These are phyloP conservation scores for Cytospora piceae DNA, from an alignment of 2,329 filamentous ascomycete species.

Conservation along the genomic window DNA sequence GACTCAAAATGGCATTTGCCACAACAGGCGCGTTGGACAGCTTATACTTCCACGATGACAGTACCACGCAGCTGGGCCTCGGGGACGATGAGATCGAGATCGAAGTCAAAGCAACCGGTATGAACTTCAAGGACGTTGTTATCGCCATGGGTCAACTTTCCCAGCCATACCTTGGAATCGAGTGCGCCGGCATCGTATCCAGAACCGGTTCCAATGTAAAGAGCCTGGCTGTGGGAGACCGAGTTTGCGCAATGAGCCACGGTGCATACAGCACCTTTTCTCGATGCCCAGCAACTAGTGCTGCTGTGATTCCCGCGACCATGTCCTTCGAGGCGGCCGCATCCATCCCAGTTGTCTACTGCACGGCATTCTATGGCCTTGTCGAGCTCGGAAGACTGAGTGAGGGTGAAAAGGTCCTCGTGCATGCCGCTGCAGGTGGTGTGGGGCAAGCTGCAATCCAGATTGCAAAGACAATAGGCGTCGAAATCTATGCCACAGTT, in stretches of 20 bases:
- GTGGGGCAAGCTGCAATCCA: slow-evolving; percentile 24
- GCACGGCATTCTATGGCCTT: slow-evolving; percentile 37
- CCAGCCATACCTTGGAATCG: slow-evolving; percentile 34
- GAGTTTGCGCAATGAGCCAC: slow-evolving; percentile 26
- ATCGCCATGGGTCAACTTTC: slow-evolving; percentile 38
- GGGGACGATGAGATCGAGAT: slow-evolving; percentile 37
- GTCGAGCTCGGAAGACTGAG: slow-evolving; percentile 32
- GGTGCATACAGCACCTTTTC: slow-evolving; percentile 8
- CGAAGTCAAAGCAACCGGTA: slow-evolving; percentile 30
- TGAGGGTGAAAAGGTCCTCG: slow-evolving; percentile 33
- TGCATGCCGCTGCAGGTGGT: slow-evolving; percentile 34
- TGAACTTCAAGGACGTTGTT: slow-evolving; percentile 40
- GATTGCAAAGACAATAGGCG: slow-evolving; percentile 23
- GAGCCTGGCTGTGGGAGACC: slow-evolving; percentile 29
- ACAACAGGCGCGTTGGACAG: slow-evolving; percentile 26
- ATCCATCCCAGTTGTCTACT: slow-evolving; percentile 33
- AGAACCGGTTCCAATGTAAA: slow-evolving; percentile 22
- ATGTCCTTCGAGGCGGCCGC: slow-evolving; percentile 30
- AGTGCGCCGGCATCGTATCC: slow-evolving; percentile 36
- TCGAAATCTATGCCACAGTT: slow-evolving; percentile 39
- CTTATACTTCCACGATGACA: slow-evolving; percentile 27
- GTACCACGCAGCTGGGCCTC: slow-evolving; percentile 22
- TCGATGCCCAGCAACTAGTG: slow-evolving; percentile 11
- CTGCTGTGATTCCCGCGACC: slow-evolving; percentile 21
- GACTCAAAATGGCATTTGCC: slow-evolving; percentile 31